Evolutionary conservation across 768 basidiomycete species (phyloP).

Genomic region (Mycena maculata): DNA sequence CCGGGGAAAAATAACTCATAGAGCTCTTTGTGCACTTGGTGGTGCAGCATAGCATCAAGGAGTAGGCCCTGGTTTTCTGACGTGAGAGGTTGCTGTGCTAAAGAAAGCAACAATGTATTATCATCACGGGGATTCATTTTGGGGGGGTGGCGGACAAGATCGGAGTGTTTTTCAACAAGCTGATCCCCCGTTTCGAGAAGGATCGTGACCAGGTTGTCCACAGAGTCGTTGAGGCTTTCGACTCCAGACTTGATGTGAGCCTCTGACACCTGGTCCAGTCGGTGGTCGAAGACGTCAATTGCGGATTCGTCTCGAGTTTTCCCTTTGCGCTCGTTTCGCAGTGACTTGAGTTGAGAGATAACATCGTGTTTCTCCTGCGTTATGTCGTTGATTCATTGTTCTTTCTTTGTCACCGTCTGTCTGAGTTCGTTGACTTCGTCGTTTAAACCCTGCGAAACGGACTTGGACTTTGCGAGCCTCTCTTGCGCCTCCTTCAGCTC

Average conservation of each 20-base stretch:
- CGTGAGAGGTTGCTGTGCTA: neutral
- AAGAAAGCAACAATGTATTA: neutral
- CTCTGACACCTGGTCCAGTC: conserved; percentile 35
- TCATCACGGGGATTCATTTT: neutral
- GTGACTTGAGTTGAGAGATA: conserved; percentile 1
- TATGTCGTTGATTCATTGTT: neutral
- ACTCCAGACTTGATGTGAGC: conserved; percentile 18
- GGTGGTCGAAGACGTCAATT: conserved; percentile 26
- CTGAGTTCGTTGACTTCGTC: neutral
- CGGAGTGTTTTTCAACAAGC: neutral
- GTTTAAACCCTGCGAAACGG: neutral
- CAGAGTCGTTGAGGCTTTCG: conserved; percentile 29
- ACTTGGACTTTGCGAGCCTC: neutral
- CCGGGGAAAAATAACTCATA: neutral
- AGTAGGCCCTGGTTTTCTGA: conserved; percentile 11
- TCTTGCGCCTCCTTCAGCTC: neutral
- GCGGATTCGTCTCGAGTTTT: neutral
- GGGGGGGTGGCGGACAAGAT: neutral
- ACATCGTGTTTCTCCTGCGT: neutral
- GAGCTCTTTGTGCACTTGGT: neutral
- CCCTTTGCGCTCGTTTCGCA: neutral
- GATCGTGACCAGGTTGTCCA: conserved; percentile 24
- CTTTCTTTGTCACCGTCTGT: neutral
- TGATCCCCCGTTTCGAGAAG: conserved; percentile 16
- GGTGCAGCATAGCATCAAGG: conserved; percentile 5